phyloP scores from a whole-genome alignment of 2,329 filamentous ascomycete genomes.

The Hymenoscyphus scutula region DNA sequence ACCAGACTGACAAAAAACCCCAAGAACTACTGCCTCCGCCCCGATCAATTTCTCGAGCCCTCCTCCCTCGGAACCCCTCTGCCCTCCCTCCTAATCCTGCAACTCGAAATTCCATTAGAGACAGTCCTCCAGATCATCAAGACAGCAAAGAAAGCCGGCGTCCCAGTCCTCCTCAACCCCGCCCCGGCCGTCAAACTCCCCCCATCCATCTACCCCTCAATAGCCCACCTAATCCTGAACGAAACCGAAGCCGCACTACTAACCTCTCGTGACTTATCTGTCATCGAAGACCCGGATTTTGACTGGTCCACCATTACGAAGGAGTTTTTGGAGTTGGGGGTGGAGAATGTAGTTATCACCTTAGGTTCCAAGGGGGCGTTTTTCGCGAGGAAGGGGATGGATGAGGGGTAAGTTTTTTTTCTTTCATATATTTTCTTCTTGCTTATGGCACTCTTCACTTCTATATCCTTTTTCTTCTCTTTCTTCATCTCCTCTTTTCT shows the following conservation, averaged over 20 bases:
- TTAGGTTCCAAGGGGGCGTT: slow-evolving; percentile 78
- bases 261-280: slow-evolving; percentile 46
- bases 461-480: no score
- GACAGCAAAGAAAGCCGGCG: slow-evolving; percentile 45
- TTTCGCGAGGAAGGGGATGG: slow-evolving; percentile 48
- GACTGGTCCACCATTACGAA: slow-evolving; percentile 45
- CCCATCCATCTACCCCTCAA: slow-evolving; percentile 58
- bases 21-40: slow-evolving; percentile 51
- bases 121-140: slow-evolving; percentile 62
- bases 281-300: slow-evolving; percentile 46
- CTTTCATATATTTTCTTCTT: no score
- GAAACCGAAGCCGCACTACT: slow-evolving; percentile 84
- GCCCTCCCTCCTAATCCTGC: slow-evolving; percentile 68
- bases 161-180: slow-evolving; percentile 78
- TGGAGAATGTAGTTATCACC: slow-evolving; percentile 77
- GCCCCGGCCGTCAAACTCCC: slow-evolving; percentile 73
- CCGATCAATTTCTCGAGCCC: slow-evolving; percentile 39
- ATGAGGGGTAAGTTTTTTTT: slow-evolving; percentile 36
- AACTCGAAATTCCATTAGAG: slow-evolving; percentile 71
- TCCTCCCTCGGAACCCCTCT: slow-evolving; percentile 39
- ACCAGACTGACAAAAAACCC: no score
- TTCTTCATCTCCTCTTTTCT: no score
- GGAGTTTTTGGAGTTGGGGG: slow-evolving; percentile 66
- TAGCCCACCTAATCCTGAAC: slow-evolving; percentile 83
- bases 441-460: no score